These are phyloP conservation scores for Epicoccum nigrum DNA, from an alignment of 2,329 filamentous ascomycete species.

Conservation along the genomic window DNA sequence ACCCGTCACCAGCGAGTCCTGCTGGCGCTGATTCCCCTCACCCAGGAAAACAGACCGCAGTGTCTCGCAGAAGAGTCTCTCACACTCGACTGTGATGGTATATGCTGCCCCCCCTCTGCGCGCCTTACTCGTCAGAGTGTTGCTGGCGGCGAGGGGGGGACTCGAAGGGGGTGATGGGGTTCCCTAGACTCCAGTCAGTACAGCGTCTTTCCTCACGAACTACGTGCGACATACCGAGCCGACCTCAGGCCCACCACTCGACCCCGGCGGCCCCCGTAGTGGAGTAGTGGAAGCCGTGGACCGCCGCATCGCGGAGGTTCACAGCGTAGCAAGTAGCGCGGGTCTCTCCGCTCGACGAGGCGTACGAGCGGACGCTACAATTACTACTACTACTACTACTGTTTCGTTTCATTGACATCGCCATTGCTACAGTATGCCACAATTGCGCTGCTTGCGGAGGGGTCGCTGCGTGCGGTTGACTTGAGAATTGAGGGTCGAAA, in stretches of 20 bases:
- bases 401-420: constrained; percentile 73
- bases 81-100: constrained; percentile 99
- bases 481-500: background rate
- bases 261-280: constrained; percentile 80
- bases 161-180: constrained; percentile 84
- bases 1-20: constrained; percentile 88
- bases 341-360: constrained; percentile 72
- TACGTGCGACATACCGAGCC: constrained; percentile 51
- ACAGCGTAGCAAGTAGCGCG: constrained; percentile 92
- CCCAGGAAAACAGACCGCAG: constrained; percentile 92
- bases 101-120: constrained; percentile 87
- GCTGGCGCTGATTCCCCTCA: constrained; percentile 80
- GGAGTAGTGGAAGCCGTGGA: constrained; percentile 92
- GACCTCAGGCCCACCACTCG: constrained; percentile 55
- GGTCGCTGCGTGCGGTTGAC: constrained; percentile 15
- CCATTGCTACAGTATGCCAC: constrained; percentile 65
- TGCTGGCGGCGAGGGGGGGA: constrained; percentile 82
- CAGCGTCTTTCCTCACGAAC: too few relatives aligned
- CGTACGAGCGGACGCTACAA: constrained; percentile 58
- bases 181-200: too few relatives aligned
- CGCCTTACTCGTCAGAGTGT: constrained; percentile 53
- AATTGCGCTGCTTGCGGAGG: constrained; percentile 41
- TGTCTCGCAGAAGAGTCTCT: constrained; percentile 99
- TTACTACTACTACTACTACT: constrained; percentile 71
- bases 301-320: constrained; percentile 62